Evolutionary conservation across 176 grass and related monocot genomes (phyloP).

Genomic region (Aegilops speltoides): DNA sequence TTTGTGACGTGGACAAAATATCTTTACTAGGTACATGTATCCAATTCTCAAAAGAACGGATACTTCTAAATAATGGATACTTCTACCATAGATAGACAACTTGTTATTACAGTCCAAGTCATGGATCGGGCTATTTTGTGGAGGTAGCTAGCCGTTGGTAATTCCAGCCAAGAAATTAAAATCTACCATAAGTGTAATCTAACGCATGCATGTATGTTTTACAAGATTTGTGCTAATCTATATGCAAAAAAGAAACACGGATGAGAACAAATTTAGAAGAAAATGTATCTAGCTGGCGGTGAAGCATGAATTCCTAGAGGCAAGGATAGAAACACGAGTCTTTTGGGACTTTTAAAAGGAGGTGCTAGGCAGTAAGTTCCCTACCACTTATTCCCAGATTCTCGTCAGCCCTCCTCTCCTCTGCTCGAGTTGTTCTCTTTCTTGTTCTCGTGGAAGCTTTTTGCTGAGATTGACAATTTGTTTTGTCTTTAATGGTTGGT

Average conservation of each 20-base stretch:
- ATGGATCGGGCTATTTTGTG: no score
- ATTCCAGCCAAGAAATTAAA: no score
- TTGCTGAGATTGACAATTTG: background rate
- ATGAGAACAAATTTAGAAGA: background rate
- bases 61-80: no score
- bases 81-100: no score
- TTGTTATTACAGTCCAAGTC: no score
- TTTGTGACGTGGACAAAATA: no score
- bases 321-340: background rate
- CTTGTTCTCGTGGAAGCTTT: background rate
- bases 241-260: background rate
- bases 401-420: slow-evolving; percentile 4
- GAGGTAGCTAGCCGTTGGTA: no score
- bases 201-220: no score
- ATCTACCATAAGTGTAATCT: no score
- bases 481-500: background rate
- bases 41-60: no score
- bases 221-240: no score
- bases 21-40: no score
- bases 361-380: background rate
- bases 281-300: background rate
- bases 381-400: background rate
- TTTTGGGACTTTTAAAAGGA: slow-evolving; percentile 1
- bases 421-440: background rate
- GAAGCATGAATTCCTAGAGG: background rate